Conservation (phyloP, 176 grass and related monocot genomes). For the Pontederia crassipes region DNA sequence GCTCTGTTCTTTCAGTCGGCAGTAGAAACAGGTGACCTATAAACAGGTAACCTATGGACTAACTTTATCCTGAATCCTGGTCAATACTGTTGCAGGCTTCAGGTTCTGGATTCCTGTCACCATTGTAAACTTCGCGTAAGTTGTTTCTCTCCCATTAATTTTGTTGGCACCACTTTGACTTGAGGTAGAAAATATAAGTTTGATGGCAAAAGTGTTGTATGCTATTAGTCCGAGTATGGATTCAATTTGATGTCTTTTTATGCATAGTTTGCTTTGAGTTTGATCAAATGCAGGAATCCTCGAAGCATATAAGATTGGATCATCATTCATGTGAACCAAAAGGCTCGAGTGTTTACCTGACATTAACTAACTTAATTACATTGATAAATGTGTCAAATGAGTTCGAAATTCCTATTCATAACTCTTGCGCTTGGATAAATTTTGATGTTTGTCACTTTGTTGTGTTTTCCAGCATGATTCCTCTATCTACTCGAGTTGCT, state of each 20-base stretch:
- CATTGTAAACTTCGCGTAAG: slow-evolving; percentile 80
- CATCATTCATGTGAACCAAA: too few species aligned
- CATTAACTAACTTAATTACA: too few species aligned
- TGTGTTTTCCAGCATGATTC: slow-evolving; percentile 50
- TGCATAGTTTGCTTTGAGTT: too few species aligned
- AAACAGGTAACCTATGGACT: background rate
- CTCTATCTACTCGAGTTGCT: slow-evolving; percentile 74
- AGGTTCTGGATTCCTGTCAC: slow-evolving; percentile 95
- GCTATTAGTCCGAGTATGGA: too few species aligned
- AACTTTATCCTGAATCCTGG: background rate
- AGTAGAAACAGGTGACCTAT: background rate
- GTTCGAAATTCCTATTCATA: too few species aligned
- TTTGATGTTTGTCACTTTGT: background rate
- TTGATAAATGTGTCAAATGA: too few species aligned
- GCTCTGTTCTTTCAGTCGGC: background rate
- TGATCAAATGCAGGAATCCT: too few species aligned
- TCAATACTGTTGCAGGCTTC: slow-evolving; percentile 45
- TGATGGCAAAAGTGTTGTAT: background rate
- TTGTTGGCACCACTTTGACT: slow-evolving; percentile 2
- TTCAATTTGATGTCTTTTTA: too few species aligned
- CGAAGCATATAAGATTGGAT: too few species aligned
- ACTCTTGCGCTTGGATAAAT: too few species aligned
- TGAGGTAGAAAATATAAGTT: background rate
- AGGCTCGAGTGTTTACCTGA: too few species aligned
- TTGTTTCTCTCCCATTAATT: slow-evolving; percentile 6